Conservation (phyloP, 2,329 filamentous ascomycete genomes). For the Trichoderma arundinaceum region DNA sequence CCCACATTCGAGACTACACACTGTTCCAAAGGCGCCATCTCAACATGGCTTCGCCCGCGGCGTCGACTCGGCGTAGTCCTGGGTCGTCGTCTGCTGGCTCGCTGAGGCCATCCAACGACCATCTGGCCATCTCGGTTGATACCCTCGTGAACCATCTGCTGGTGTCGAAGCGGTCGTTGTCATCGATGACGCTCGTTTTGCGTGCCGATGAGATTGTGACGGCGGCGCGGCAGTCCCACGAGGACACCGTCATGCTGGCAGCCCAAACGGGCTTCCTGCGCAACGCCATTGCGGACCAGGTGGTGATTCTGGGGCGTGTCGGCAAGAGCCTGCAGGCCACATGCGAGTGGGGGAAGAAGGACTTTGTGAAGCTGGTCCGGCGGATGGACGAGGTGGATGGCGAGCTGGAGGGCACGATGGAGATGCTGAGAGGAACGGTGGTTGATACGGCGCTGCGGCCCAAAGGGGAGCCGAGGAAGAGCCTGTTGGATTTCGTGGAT, state of each 20-base stretch:
- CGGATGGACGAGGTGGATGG: constrained; percentile 70
- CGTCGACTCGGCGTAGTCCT: constrained; percentile 46
- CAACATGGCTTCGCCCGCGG: constrained; percentile 46
- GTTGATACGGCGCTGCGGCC: constrained; percentile 70
- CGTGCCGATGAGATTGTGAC: constrained; percentile 87
- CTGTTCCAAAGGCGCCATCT: background rate
- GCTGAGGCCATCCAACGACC: constrained; percentile 41
- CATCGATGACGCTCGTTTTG: constrained; percentile 80
- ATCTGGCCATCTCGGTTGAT: constrained; percentile 60
- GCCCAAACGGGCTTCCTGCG: constrained; percentile 73
- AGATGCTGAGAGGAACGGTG: constrained; percentile 64
- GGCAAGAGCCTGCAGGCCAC: constrained; percentile 59
- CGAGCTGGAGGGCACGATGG: constrained; percentile 69
- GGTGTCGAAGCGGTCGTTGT: constrained; percentile 84
- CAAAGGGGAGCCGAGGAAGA: constrained; percentile 62
- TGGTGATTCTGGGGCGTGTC: constrained; percentile 57
- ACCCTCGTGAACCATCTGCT: constrained; percentile 83
- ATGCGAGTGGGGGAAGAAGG: constrained; percentile 62
- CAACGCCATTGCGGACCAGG: constrained; percentile 63
- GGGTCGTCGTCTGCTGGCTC: constrained; percentile 45
- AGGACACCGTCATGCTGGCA: constrained; percentile 76
- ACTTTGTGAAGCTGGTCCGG: constrained; percentile 66
- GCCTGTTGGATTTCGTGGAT: constrained; percentile 77
- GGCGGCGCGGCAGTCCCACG: constrained; percentile 73
- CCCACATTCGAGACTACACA: background rate